Evolutionary conservation across 495 filamentous ascomycete genomes (phyloP).

Genomic region (Wilcoxina mikolae): DNA sequence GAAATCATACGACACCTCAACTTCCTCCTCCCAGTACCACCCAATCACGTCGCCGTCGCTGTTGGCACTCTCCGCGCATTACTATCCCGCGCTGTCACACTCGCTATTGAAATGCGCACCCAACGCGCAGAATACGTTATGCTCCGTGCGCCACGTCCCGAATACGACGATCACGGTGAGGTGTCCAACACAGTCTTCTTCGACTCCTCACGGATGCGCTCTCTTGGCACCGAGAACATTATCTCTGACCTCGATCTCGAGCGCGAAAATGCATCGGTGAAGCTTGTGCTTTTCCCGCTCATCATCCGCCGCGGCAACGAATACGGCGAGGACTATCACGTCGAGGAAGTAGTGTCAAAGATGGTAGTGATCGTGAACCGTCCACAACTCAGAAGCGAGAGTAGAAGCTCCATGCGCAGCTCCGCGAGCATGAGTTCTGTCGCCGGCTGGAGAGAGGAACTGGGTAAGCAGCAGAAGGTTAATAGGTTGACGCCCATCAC

Average conservation of each 20-base stretch:
- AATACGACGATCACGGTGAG: slow-evolving; percentile 86
- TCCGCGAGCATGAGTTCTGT: slow-evolving; percentile 10
- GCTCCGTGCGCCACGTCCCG: slow-evolving; percentile 86
- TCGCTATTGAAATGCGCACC: slow-evolving; percentile 91
- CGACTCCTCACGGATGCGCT: slow-evolving; percentile 79
- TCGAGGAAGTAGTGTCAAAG: slow-evolving; percentile 83
- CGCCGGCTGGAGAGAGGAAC: slow-evolving; percentile 16
- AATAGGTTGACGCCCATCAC: slow-evolving; percentile 23
- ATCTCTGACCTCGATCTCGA: slow-evolving; percentile 66
- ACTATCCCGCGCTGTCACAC: slow-evolving; percentile 62
- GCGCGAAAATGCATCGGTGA: slow-evolving; percentile 55
- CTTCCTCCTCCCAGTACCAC: slow-evolving; percentile 67
- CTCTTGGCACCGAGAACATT: slow-evolving; percentile 53
- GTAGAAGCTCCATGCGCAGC: not conserved
- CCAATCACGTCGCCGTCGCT: slow-evolving; percentile 55
- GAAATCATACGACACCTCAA: slow-evolving; percentile 68
- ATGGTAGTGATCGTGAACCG: slow-evolving; percentile 71
- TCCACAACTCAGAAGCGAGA: slow-evolving; percentile 19
- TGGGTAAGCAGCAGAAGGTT: slow-evolving; percentile 3
- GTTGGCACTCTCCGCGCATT: slow-evolving; percentile 69
- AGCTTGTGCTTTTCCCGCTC: slow-evolving; percentile 82
- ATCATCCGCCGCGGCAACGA: slow-evolving; percentile 93
- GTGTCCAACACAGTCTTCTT: slow-evolving; percentile 67
- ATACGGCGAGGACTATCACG: slow-evolving; percentile 55
- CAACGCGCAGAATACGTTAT: slow-evolving; percentile 94